Conservation (phyloP, 371 early-diverging fungal genomes). For the Syncephalastrum contaminatum region DNA sequence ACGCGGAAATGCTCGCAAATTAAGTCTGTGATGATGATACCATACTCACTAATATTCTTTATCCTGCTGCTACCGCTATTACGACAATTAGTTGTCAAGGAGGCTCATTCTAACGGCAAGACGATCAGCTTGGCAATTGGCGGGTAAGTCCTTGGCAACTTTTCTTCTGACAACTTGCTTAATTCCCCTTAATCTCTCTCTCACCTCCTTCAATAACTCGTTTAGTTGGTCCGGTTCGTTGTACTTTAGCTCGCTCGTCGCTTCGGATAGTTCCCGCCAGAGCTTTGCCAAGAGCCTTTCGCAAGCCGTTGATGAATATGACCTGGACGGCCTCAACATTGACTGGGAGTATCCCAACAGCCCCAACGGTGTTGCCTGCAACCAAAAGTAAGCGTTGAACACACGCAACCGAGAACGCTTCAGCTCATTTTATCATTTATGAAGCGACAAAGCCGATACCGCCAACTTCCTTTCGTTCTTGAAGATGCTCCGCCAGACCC, state of each 20-base stretch:
- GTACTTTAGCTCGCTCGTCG: conserved; percentile 33
- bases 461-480: conserved; percentile 42
- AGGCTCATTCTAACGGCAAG: conserved; percentile 38
- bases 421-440: not conserved
- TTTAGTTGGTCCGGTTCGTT: conserved; percentile 43
- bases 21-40: not conserved
- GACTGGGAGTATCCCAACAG: conserved; percentile 57
- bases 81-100: conserved; percentile 24
- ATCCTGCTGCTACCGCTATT: not conserved
- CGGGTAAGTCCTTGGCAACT: conserved; percentile 24
- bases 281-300: conserved; percentile 28
- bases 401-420: not conserved
- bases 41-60: not conserved
- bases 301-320: conserved; percentile 34
- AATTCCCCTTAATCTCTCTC: not conserved
- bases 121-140: conserved; percentile 41
- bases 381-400: conserved; percentile 22
- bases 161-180: not conserved
- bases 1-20: no score
- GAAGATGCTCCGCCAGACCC: conserved; percentile 15
- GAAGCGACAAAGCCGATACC: conserved; percentile 48
- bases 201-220: not conserved
- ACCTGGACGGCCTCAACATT: conserved; percentile 60
- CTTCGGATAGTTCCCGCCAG: conserved; percentile 9
- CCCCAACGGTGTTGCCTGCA: conserved; percentile 37